These are phyloP conservation scores for Pleurostoma richardsiae DNA, from an alignment of 2,329 filamentous ascomycete species.

Conservation along the genomic window DNA sequence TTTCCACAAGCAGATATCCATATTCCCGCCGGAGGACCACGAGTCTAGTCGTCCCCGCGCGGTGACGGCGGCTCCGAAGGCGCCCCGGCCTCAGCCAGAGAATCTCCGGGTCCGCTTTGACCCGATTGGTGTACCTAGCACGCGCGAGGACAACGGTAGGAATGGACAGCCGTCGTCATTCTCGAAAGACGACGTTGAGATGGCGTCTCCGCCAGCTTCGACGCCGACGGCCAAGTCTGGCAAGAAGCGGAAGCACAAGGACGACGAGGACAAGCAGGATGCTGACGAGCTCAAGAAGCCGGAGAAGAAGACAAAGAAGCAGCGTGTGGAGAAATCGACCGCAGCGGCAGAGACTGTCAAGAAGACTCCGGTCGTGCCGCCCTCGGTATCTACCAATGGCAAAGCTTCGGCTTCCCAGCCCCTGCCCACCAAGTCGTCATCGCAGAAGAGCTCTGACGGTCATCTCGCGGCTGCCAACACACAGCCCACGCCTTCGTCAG, in stretches of 20 bases:
- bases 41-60: background rate
- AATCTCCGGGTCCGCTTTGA: conserved; percentile 63
- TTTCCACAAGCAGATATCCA: conserved; percentile 36
- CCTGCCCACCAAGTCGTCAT: background rate
- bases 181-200: too few relatives aligned
- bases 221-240: conserved; percentile 13
- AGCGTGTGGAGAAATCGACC: background rate
- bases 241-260: conserved; percentile 34
- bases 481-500: background rate
- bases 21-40: conserved; percentile 2
- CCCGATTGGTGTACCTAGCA: conserved; percentile 52
- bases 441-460: background rate
- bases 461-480: background rate
- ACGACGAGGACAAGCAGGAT: conserved; percentile 16
- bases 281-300: conserved; percentile 5
- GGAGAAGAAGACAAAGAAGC: conserved; percentile 7
- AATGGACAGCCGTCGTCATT: too few relatives aligned
- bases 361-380: conserved; percentile 17
- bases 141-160: background rate
- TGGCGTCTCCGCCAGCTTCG: conserved; percentile 6
- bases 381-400: conserved; percentile 5
- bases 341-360: conserved; percentile 8
- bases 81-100: conserved; percentile 59
- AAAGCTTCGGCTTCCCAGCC: conserved; percentile 1
- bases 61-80: conserved; percentile 40